Evolutionary conservation across 2,329 filamentous ascomycete species (phyloP), one percentile per base, ranked within the genome.

Genomic region (Aspergillus pseudoglaucus): DNA sequence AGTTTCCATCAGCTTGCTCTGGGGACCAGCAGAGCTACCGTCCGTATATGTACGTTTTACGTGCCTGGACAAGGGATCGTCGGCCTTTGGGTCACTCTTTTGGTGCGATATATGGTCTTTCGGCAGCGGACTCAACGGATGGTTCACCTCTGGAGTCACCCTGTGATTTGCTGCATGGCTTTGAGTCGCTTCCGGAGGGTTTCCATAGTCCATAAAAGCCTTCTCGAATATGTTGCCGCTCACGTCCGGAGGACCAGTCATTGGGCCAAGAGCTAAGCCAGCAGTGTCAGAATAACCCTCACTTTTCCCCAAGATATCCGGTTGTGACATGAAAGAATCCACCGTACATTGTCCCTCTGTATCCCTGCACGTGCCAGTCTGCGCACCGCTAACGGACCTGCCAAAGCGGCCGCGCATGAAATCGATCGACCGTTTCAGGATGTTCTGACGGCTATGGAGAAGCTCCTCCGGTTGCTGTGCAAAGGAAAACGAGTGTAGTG

Each of bases 401-500:
- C 87, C 87, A 69, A 94, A 80, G 54, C 88, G 87, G 64, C 96
- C 90, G 62, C 88, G 87, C 87, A 98, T 94, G 63, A 97, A 96
- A 67, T 97, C 93, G 63, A 96, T 85, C 7, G 90, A 95, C 50
- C 91, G 81, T 71, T 95, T 95, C 61, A 98, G 68, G 30, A 95
- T 86, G 74, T 89, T 95, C 66, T 97, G 90, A 47, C 93, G 85
- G 66, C 82, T 95, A 65, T 95, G 88, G 47, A 97, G 78, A 53
- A 89, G 83, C 53, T 97, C 91, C 62, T 95, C 90, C 3, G 90
- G 91, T 69, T 95, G 90, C 58, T 95, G 88, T 37, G 93, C 89
- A 68, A 98, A 98, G 10, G 91, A 97, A 72, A 98, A 98, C 1
- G 93, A 98, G 69, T 98, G 93, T 42, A 98, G 75, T 5, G 93